Evolutionary conservation across 2,329 filamentous ascomycete species (phyloP).

Genomic region (Apiospora hydei): DNA sequence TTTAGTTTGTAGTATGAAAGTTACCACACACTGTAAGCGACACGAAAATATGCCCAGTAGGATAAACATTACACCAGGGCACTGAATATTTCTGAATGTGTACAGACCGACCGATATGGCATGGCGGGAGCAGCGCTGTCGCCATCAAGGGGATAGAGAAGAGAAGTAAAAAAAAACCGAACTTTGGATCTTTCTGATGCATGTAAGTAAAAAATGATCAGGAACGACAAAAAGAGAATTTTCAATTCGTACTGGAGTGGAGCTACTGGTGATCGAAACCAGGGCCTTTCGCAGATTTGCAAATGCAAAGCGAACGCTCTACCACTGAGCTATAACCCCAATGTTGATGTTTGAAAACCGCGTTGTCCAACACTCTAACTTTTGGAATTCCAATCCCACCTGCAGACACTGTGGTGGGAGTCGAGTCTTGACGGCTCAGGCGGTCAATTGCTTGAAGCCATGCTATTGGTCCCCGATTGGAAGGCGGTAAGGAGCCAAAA

Average conservation of each 20-base stretch:
- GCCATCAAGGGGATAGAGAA: no score
- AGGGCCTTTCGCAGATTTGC: constrained; percentile 9
- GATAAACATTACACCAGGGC: no score
- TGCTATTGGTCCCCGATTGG: neutral
- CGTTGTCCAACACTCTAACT: neutral
- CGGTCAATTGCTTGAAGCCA: neutral
- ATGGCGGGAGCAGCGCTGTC: no score
- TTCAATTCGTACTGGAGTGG: neutral
- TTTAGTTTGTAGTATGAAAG: no score
- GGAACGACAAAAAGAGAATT: neutral
- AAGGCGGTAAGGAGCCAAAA: neutral
- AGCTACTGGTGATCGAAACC: constrained; percentile 20
- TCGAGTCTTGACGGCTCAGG: neutral
- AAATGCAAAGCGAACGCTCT: constrained; percentile 15
- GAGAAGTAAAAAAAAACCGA: no score
- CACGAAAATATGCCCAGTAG: no score
- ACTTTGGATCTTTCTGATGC: no score
- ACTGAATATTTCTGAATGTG: no score
- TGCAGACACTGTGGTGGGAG: neutral
- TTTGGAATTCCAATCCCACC: neutral
- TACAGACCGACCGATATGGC: no score
- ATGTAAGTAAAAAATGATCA: neutral
- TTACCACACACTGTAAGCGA: no score
- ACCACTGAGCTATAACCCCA: constrained; percentile 19
- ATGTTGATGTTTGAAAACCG: neutral